Evolutionary conservation across 2,329 filamentous ascomycete species (phyloP).

Genomic region (Fusarium praegraminearum): DNA sequence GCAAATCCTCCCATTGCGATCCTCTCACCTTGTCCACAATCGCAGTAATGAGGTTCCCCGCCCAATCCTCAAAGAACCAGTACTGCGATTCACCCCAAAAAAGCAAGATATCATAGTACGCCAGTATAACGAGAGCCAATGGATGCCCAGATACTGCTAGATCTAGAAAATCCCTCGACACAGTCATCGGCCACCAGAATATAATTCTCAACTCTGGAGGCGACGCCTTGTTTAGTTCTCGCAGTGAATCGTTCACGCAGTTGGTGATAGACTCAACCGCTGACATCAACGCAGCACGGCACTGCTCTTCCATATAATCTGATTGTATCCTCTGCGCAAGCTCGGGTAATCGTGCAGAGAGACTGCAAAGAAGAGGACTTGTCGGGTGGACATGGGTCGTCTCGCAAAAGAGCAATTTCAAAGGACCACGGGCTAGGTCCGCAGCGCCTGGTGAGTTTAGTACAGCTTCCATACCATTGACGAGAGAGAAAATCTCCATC

Average conservation of each 20-base stretch:
- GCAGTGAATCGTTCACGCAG: not conserved
- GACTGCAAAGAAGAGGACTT: not conserved
- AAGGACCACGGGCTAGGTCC: not conserved
- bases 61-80: conserved; percentile 39
- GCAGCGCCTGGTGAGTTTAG: conserved; percentile 16
- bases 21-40: conserved; percentile 33
- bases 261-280: not conserved
- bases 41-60: conserved; percentile 16
- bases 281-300: not conserved
- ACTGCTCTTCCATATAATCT: conserved; percentile 10
- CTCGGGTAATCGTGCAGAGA: conserved; percentile 10
- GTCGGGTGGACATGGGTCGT: accelerated
- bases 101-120: conserved; percentile 27
- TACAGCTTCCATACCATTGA: conserved; percentile 29
- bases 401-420: conserved; percentile 16
- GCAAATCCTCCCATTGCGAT: conserved; percentile 31
- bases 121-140: conserved; percentile 22
- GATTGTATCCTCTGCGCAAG: conserved; percentile 14
- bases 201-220: conserved; percentile 26
- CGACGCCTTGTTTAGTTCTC: not conserved
- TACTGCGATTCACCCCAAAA: conserved; percentile 29
- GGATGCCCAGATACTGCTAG: conserved; percentile 19
- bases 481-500: conserved; percentile 32
- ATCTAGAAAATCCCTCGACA: conserved; percentile 25
- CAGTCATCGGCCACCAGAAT: conserved; percentile 34